Base-by-base conservation (phyloP, 2,329 filamentous ascomycete species). In the Phaeosphaeria sp. region DNA sequence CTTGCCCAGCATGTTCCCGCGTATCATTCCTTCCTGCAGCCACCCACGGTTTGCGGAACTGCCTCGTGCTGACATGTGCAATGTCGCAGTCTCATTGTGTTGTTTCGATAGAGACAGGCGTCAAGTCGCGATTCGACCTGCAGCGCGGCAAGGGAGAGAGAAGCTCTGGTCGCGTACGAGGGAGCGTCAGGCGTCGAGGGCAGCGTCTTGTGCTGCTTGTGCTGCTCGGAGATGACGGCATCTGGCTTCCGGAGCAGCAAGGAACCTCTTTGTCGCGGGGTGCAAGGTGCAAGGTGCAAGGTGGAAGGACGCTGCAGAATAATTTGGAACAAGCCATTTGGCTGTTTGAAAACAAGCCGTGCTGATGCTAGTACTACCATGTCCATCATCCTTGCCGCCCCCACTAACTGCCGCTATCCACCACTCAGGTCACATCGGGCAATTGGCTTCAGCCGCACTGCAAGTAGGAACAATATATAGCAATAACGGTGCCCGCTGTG, bases 1-100 rank as follows among this genome's bases (percentile, higher is more conserved):
- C 72, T 80, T 75, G 76, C 65, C 62, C 59, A 73, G 58, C 73
- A 77, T 76, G 64, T 54, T 72, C 56, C 64, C 61, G 42, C 69
- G 52, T 30, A 67, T 67, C 33, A 64, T 58, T 46, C 66, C 64
- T 49, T 70, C 64, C 56, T 67, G 65, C 59, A 74, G 46, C 68
- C 68, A 71, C 65, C 64, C 64, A 54, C 61, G 65, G 27, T 70
- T 62, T 59, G 59, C 65, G 42, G 63, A 53, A 52, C 59, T 55
- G 44, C 62, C 55, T 55, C 56, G 56, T 47, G 58, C 58, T 65
- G 63, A 56, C 73, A 73, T 73, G 52, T 62, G 67, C 54, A 50
- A 62, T 51, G 60, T 53, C 50, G 59, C 30, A 64, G 64, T 65
- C 46, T 62, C 72, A 75, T 75, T 50, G 58, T 63, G 60, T 25